Evolutionary conservation across 164 flowering plant species (phyloP).

Genomic region (Vitis labrusca): DNA sequence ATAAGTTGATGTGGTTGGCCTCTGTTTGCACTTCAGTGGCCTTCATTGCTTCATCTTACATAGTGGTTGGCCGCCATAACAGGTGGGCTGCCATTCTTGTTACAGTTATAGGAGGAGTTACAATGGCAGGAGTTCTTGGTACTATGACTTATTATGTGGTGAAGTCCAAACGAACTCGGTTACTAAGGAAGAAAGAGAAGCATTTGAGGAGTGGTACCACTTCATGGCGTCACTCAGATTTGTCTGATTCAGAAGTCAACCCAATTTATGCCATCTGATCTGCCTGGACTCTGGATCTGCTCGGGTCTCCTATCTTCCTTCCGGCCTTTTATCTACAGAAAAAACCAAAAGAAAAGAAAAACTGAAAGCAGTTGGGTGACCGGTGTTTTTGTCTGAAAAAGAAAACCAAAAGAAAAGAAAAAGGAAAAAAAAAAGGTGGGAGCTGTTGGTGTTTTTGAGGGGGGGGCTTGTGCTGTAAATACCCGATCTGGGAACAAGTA

Average conservation of each 20-base stretch:
- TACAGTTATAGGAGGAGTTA: constrained; percentile 55
- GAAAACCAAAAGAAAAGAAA: neutral
- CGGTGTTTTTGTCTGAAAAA: neutral
- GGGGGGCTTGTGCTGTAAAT: neutral
- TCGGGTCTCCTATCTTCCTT: too few species aligned
- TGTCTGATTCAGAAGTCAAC: constrained; percentile 30
- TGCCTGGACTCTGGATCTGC: neutral
- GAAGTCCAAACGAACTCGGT: constrained; percentile 42
- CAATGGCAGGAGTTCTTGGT: constrained; percentile 68
- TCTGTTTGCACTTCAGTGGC: constrained; percentile 71
- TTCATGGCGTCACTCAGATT: constrained; percentile 28
- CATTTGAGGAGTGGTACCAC: constrained; percentile 11
- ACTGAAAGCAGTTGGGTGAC: too few species aligned
- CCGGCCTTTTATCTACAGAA: too few species aligned
- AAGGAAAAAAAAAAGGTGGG: too few species aligned
- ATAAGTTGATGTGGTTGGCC: constrained; percentile 86
- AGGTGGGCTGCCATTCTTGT: constrained; percentile 65
- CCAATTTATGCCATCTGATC: constrained; percentile 45
- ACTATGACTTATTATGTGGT: constrained; percentile 68
- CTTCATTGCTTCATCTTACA: constrained; percentile 68
- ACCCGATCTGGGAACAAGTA: neutral
- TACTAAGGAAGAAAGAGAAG: constrained; percentile 46
- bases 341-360: too few species aligned
- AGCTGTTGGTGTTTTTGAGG: too few species aligned
- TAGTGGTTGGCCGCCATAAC: constrained; percentile 57